Evolutionary conservation across 2,329 filamentous ascomycete genomes (phyloP).

Genomic region (Microsporum canis): DNA sequence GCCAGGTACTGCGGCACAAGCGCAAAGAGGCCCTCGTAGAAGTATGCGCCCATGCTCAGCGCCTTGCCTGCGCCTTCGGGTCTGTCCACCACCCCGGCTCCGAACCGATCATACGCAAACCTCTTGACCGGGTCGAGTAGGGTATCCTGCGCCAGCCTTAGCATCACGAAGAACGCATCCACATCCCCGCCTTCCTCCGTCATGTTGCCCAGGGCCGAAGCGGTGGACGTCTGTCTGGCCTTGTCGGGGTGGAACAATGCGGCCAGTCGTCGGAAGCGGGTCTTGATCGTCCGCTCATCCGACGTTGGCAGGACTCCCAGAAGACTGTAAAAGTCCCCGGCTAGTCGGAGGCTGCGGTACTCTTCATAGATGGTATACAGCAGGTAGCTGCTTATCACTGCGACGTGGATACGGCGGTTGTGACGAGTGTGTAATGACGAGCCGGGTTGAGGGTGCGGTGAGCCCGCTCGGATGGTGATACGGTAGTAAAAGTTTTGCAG

Average conservation of each 20-base stretch:
- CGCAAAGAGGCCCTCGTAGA: slow-evolving; percentile 51
- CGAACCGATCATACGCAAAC: slow-evolving; percentile 85
- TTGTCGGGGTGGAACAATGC: slow-evolving; percentile 76
- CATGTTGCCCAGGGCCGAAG: background rate
- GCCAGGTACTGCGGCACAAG: slow-evolving; percentile 30
- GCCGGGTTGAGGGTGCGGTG: slow-evolving; percentile 59
- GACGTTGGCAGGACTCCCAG: slow-evolving; percentile 60
- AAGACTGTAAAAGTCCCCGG: slow-evolving; percentile 66
- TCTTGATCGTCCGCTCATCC: slow-evolving; percentile 67
- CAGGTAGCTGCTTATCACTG: slow-evolving; percentile 74
- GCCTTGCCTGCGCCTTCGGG: slow-evolving; percentile 39
- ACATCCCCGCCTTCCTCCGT: slow-evolving; percentile 18
- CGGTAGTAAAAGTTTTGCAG: slow-evolving; percentile 75
- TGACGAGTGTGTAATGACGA: slow-evolving; percentile 59
- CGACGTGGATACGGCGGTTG: slow-evolving; percentile 69
- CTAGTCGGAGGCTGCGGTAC: slow-evolving; percentile 62
- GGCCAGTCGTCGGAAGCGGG: slow-evolving; percentile 66
- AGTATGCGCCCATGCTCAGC: slow-evolving; percentile 58
- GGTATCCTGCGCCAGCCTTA: slow-evolving; percentile 74
- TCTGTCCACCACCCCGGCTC: slow-evolving; percentile 50
- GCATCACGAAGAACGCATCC: slow-evolving; percentile 59
- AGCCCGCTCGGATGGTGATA: slow-evolving; percentile 78
- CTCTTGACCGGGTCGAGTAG: slow-evolving; percentile 63
- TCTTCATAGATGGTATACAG: slow-evolving; percentile 88
- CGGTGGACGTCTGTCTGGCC: slow-evolving; percentile 32